These are phyloP conservation scores for Schwanniomyces occidentalis DNA, from an alignment of 805 yeast species.

Conservation along the genomic window DNA sequence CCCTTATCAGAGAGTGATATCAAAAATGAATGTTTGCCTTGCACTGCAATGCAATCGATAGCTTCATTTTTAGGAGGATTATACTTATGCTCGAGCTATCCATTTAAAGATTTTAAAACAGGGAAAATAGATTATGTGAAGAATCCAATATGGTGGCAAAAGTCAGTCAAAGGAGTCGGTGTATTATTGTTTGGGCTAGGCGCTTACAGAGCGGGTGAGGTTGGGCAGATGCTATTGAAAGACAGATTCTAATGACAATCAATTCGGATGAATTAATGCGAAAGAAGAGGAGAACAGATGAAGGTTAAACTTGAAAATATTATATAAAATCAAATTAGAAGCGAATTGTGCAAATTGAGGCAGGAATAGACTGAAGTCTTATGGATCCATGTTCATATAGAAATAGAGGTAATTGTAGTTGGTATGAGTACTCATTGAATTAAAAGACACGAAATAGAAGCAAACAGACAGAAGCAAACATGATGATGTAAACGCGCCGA, in stretches of 20 bases:
- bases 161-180: slow-evolving; percentile 32
- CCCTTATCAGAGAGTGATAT: slow-evolving; percentile 17
- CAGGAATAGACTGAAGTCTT: too few species aligned
- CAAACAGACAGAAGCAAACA: too few species aligned
- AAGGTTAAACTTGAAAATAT: too few species aligned
- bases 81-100: slow-evolving; percentile 26
- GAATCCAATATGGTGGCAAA: slow-evolving; percentile 43
- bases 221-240: slow-evolving; percentile 20
- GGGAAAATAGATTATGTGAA: slow-evolving; percentile 32
- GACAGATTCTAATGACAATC: slow-evolving; percentile 4
- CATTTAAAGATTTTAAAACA: slow-evolving; percentile 29
- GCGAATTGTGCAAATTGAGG: too few species aligned
- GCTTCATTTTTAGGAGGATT: slow-evolving; percentile 35
- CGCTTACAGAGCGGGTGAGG: slow-evolving; percentile 35
- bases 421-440: too few species aligned
- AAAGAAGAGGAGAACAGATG: too few species aligned
- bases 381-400: too few species aligned
- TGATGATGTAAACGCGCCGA: too few species aligned
- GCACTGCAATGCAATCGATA: slow-evolving; percentile 38
- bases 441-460: too few species aligned
- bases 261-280: too few species aligned
- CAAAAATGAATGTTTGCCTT: slow-evolving; percentile 34
- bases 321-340: too few species aligned
- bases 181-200: slow-evolving; percentile 36
- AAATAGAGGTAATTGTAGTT: too few species aligned